These are phyloP conservation scores for Deakozyma indianensis DNA, from an alignment of 805 yeast genomes.

Conservation along the genomic window DNA sequence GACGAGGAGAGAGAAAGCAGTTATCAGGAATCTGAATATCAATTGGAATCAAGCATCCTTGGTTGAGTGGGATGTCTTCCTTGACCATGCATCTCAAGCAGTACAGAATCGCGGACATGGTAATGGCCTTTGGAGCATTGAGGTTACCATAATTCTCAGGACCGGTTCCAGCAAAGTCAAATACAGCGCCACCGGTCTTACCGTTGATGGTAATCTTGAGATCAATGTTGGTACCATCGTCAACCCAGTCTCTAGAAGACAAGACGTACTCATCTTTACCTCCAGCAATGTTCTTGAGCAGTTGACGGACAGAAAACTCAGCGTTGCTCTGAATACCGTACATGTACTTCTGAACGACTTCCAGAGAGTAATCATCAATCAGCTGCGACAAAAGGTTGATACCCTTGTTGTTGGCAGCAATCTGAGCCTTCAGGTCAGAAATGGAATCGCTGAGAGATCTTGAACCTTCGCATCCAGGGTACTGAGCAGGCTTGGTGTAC, in stretches of 20 bases:
- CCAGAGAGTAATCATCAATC: conserved; percentile 46
- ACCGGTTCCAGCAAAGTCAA: conserved; percentile 80
- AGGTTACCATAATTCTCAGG: conserved; percentile 80
- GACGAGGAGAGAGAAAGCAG: conserved; percentile 57
- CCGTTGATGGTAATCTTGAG: conserved; percentile 27
- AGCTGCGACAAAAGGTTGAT: conserved; percentile 47
- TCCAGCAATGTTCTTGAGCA: conserved; percentile 31
- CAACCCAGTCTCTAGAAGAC: conserved; percentile 18
- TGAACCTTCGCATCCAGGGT: conserved; percentile 82
- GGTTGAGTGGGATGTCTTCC: conserved; percentile 82
- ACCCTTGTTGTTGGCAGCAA: conserved; percentile 83
- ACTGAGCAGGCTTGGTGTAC: conserved; percentile 59
- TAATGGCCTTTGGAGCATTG: conserved; percentile 86
- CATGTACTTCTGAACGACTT: conserved; percentile 60
- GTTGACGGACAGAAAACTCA: conserved; percentile 47
- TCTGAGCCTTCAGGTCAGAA: conserved; percentile 72
- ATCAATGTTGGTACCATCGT: conserved; percentile 21
- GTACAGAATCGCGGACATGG: conserved; percentile 78
- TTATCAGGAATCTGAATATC: conserved; percentile 48
- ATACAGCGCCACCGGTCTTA: conserved; percentile 44
- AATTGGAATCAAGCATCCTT: conserved; percentile 80
- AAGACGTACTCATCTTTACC: conserved; percentile 24
- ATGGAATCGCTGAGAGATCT: conserved; percentile 72
- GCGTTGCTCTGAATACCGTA: conserved; percentile 71
- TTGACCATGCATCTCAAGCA: conserved; percentile 74